Base-by-base conservation (phyloP, 2,329 filamentous ascomycete genomes). In the Trichophyton equinum region DNA sequence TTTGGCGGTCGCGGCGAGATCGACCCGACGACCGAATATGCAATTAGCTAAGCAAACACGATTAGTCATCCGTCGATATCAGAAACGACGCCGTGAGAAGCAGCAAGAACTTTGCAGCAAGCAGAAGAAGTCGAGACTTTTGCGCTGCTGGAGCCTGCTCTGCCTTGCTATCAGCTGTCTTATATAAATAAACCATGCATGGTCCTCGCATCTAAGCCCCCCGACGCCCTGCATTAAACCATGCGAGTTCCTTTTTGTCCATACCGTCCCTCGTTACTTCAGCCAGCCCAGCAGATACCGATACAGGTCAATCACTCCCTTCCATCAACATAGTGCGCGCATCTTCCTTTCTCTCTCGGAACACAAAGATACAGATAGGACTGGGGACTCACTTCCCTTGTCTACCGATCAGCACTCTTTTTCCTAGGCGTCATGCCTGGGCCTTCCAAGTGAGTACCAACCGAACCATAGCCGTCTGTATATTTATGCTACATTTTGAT, bases 371-470 rank as follows among this genome's bases (percentile, higher is more conserved):
- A 30, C 33, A 13, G n/a, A 36, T 33, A 36, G 51, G 51, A 55
- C 33, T 36, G 4, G 13, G 46, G 46, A 11, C 5, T 25, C 25
- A 2, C 8, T 15, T 9, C 22, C 22, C 20, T 51, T 13, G 15
- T 9, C 22, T 25, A 51, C 22, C 13, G 5, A 25, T 22, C 46
- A 27, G 4, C 46, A 51, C 22, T 44, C 46, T 27, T 38, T 13
- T 15, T 25, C 51, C 11, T 30, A 25, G 40, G 51, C 59, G 38
- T 58, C 62, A 64, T 64, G 62, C 62, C 62, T 33, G 62, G 62
- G 62, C 22, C 62, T 64, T 38, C 62, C 62, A 57, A 57, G 62
- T 64, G 44, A 59, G 62, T 63, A 7, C 27, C 42, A 30, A 20
- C 46, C 25, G 20, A 58, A 38, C 44, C 40, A 25, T 11, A 58